Base-by-base conservation (phyloP, 495 filamentous ascomycete genomes). In the Hypomontagnella submonticulosa region DNA sequence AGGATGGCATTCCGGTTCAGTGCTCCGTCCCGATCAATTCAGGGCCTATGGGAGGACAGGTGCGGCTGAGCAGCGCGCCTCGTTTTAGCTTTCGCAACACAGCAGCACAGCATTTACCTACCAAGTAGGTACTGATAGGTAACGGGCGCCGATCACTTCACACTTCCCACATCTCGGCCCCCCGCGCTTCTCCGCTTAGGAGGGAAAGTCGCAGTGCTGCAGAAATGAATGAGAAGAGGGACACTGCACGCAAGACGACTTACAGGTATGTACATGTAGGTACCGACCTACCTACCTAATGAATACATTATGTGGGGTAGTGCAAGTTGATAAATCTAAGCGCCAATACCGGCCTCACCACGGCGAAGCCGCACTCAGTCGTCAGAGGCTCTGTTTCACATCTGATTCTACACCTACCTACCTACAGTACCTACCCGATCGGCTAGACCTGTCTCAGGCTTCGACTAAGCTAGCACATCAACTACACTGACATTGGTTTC, bases 341-440 rank as follows among this genome's bases (percentile, higher is more conserved):
- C 57, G 51, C 51, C 16, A 50, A 57, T 30, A 16, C 42, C 18
- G 52, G 51, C 52, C 27, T 57, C 51, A 49, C 30, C 20, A n/a
- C 43, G 51, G 43, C 43, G 44, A 56, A 38, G 37, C 60, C 52
- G 41, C 36, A 16, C n/a, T n/a, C n/a, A n/a, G n/a, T 63, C 36
- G 23, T 50, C 44, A 52, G 32, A 42, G 51, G 33, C 33, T 38
- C n/a, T n/a, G n/a, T n/a, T n/a, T n/a, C n/a, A n/a, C n/a, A n/a
- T n/a, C n/a, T 27, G 3, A 27, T 27, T 3, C 23, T 27, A 27
- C 6, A 27, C 23, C 23, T 27, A 27, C 23, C 23, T 27, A 27
- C 23, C 23, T 27, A 27, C 23, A n/a, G n/a, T 27, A 27, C 23
- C 23, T 27, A 27, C 23, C 23, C 23, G 3, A 27, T 27, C 23